These are phyloP conservation scores for Diplodia seriata DNA, from an alignment of 2,329 filamentous ascomycete genomes.

Conservation along the genomic window DNA sequence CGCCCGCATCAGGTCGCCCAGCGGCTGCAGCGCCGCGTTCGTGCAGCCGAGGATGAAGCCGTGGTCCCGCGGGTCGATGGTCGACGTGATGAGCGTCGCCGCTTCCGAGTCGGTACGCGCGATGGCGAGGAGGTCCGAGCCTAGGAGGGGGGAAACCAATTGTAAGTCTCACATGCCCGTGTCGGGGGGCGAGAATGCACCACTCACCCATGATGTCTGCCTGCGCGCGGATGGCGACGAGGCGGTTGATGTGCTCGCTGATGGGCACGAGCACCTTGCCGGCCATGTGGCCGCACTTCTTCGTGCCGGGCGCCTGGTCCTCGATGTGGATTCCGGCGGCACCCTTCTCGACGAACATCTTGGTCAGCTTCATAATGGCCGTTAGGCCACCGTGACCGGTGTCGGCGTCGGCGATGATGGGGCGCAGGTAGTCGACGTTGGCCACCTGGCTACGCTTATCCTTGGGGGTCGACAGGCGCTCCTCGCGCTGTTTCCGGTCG, in stretches of 20 bases:
- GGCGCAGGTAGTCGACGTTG: conserved; percentile 91
- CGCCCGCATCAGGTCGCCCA: conserved; percentile 88
- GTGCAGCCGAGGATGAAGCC: conserved; percentile 89
- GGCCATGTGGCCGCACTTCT: conserved; percentile 99
- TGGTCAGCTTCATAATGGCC: conserved; percentile 99
- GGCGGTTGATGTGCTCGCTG: conserved; percentile 95
- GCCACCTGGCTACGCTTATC: conserved; percentile 73
- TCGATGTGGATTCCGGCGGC: conserved; percentile 98
- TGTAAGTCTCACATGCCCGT: background rate
- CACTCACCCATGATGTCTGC: conserved; percentile 91
- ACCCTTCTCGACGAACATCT: conserved; percentile 95
- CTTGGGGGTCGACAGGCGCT: conserved; percentile 80
- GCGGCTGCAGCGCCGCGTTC: conserved; percentile 80
- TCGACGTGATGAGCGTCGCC: conserved; percentile 94
- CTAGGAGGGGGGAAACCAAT: conserved; percentile 55
- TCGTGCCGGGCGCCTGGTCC: conserved; percentile 96
- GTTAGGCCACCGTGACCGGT: conserved; percentile 96
- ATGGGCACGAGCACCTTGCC: conserved; percentile 97
- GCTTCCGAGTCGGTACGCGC: conserved; percentile 97
- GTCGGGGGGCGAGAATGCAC: background rate
- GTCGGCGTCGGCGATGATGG: conserved; percentile 95
- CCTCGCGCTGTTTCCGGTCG: conserved; percentile 97
- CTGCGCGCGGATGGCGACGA: conserved; percentile 95
- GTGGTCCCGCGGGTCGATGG: conserved; percentile 95
- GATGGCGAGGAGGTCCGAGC: conserved; percentile 80